Evolutionary conservation across 208 protist genomes (phyloP), one percentile per base, ranked within the genome.

Genomic region (Angomonas ambiguus): DNA sequence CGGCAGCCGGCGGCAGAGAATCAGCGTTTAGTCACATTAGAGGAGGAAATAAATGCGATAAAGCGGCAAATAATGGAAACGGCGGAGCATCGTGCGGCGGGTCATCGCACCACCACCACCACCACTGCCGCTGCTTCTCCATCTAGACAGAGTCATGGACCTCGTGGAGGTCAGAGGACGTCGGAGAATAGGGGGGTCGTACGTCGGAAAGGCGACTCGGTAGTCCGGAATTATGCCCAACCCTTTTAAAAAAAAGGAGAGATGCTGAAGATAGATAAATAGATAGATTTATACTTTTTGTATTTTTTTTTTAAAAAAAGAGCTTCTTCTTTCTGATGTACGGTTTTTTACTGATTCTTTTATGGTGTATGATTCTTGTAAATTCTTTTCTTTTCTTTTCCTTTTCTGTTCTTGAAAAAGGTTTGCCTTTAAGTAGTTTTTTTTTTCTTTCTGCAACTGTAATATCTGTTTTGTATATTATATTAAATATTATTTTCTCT

Each of bases 31-130:
- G 45, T 58, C 27, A 33, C 76, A 20, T 32, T 79, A 13, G 85
- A 94, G 65, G 76, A 82, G 30, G 88, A 94, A 62, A 87, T 94
- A 22, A 71, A 75, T 22, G 67, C 68, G 24, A 81, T 92, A 35
- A 85, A 88, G 41, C 70, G 59, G 51, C 74, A 83, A 38, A 85
- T 94, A 62, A 30, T 72, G 16, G 51, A 41, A 13, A 62, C 75
- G 22, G 58, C 28, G 34, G 31, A 53, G 38, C 70, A 49, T 25
- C 35, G 2, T 24, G 31, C 6, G 2, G 11, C 6, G n/a, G 11
- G 20, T 24, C 30, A 51, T 27, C 1, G 20, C 35, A 63, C 30
- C 22, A 32, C 6, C 1, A 45, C 18, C 22, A 22, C 35, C 5
- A 32, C 24, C 30, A 25, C 24, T n/a, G 4, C 53, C 24, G 11